Evolutionary conservation across 2,329 filamentous ascomycete species (phyloP).

Genomic region (Pseudonectria buxi): DNA sequence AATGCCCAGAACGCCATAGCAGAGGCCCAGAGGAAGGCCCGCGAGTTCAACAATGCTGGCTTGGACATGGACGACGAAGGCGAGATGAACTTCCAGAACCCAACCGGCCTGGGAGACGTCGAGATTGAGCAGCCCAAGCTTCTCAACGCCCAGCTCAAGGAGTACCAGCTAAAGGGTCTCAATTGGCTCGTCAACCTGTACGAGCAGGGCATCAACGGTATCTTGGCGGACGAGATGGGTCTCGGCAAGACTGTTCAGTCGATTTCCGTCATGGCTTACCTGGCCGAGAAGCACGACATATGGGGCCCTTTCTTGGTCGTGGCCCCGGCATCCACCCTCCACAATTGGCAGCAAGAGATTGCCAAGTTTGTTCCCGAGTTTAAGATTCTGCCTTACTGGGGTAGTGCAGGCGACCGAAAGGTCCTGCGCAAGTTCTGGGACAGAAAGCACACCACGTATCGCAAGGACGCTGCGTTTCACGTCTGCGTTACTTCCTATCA

Average conservation of each 20-base stretch:
- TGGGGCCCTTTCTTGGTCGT: conserved; percentile 98
- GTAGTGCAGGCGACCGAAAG: conserved; percentile 87
- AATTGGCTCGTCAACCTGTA: conserved; percentile 99
- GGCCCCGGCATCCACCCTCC: conserved; percentile 87
- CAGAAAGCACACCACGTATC: conserved; percentile 93
- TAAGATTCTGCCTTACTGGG: conserved; percentile 97
- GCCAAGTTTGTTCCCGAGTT: conserved; percentile 88
- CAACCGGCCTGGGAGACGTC: conserved; percentile 86
- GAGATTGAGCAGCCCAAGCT: conserved; percentile 92
- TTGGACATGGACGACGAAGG: conserved; percentile 76
- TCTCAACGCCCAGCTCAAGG: conserved; percentile 89
- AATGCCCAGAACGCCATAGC: conserved; percentile 96
- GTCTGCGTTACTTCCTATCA: conserved; percentile 97
- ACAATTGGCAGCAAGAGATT: conserved; percentile 99
- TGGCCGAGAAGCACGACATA: conserved; percentile 94
- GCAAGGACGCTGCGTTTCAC: conserved; percentile 87
- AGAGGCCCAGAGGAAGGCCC: conserved; percentile 86
- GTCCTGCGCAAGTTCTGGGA: conserved; percentile 99
- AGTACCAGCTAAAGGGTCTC: conserved; percentile 97
- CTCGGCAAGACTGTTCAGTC: conserved; percentile 98
- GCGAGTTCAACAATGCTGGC: conserved; percentile 79
- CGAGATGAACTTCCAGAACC: conserved; percentile 99
- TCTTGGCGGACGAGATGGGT: conserved; percentile 98
- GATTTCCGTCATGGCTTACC: conserved; percentile 98
- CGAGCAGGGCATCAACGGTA: conserved; percentile 99